Conservation (phyloP, 2,329 filamentous ascomycete genomes). For the Neurospora sp. region DNA sequence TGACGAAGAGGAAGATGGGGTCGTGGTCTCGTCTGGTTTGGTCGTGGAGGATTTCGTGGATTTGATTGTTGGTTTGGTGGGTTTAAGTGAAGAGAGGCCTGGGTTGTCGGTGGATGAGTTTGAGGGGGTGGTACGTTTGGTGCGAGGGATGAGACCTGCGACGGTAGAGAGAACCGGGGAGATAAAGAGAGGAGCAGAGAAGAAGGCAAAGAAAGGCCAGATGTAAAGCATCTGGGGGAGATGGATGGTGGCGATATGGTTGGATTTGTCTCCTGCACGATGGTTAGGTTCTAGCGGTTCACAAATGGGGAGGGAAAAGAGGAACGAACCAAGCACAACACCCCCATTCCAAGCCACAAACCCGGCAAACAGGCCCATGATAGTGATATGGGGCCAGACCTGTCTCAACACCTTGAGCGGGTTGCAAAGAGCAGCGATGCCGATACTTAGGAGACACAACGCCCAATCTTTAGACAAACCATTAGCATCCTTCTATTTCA, state of each 20-base stretch:
- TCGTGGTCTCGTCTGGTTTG: not conserved
- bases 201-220: slow-evolving; percentile 83
- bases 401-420: slow-evolving; percentile 34
- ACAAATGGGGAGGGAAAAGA: not conserved
- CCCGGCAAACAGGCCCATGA: slow-evolving; percentile 56
- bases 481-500: slow-evolving; percentile 10
- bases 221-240: slow-evolving; percentile 90
- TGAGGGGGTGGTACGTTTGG: not conserved
- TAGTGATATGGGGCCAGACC: slow-evolving; percentile 49
- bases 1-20: not conserved
- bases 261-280: slow-evolving; percentile 73
- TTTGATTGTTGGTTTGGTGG: not conserved
- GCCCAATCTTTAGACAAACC: slow-evolving; percentile 35
- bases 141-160: not conserved
- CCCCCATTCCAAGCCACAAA: slow-evolving; percentile 86
- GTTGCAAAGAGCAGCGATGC: slow-evolving; percentile 44
- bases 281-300: slow-evolving; percentile 17
- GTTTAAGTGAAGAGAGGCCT: not conserved
- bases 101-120: not conserved
- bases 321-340: slow-evolving; percentile 70
- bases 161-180: slow-evolving; percentile 36
- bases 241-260: slow-evolving; percentile 84
- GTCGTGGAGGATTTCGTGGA: not conserved
- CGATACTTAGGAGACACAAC: slow-evolving; percentile 54
- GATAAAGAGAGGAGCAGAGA: slow-evolving; percentile 70